Conservation (phyloP, 202 grass and related monocot species). For the Zizania palustris region DNA sequence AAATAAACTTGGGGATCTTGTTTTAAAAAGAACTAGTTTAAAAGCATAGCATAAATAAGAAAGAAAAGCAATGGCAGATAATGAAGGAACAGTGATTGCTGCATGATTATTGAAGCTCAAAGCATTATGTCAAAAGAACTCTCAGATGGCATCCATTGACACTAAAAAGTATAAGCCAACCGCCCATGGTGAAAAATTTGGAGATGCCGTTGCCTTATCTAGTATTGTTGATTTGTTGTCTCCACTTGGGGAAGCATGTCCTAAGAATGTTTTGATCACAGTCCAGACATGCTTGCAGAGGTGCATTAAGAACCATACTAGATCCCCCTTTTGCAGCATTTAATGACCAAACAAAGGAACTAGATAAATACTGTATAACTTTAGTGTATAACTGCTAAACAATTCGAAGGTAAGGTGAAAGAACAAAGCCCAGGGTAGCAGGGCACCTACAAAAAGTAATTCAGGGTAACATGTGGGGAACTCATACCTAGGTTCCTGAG, state of each 20-base stretch:
- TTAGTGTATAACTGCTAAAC: neutral
- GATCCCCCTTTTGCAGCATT: neutral
- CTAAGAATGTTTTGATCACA: neutral
- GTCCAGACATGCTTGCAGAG: neutral
- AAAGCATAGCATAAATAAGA: neutral
- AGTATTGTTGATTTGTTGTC: neutral
- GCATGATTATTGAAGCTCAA: neutral
- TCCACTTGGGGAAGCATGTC: neutral
- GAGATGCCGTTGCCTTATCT: neutral
- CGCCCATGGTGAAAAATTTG: neutral
- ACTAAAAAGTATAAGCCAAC: neutral
- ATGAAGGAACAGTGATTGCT: neutral
- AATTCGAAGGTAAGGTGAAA: constrained; percentile 1
- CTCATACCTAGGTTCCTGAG: constrained; percentile 86
- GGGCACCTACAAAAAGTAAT: neutral
- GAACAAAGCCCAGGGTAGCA: neutral
- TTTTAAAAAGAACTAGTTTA: neutral
- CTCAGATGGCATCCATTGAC: neutral
- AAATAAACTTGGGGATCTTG: no score
- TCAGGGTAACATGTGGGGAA: constrained; percentile 7
- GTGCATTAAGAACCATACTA: neutral
- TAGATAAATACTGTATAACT: neutral
- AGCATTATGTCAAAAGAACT: neutral
- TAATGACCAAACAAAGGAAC: constrained; percentile 1
- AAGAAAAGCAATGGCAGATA: neutral